Evolutionary conservation across 208 protist genomes (phyloP).

Genomic region (Leishmania martiniquensis): DNA sequence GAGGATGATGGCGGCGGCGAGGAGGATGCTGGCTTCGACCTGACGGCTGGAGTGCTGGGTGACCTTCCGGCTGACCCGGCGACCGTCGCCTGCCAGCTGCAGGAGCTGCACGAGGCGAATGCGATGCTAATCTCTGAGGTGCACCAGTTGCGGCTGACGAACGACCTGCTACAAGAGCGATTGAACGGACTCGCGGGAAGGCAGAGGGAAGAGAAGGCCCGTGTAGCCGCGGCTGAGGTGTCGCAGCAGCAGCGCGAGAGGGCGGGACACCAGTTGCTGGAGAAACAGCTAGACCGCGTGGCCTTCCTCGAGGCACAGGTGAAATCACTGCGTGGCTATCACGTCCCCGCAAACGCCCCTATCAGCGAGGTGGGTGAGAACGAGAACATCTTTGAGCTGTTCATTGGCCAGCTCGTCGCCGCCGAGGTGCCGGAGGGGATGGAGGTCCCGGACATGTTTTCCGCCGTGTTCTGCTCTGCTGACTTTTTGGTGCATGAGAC

Average conservation of each 20-base stretch:
- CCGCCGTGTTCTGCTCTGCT: conserved; percentile 79
- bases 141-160: conserved; percentile 67
- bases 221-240: conserved; percentile 37
- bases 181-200: conserved; percentile 37
- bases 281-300: conserved; percentile 79
- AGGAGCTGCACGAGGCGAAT: conserved; percentile 87
- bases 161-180: conserved; percentile 74
- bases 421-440: conserved; percentile 58
- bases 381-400: conserved; percentile 92
- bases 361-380: conserved; percentile 45
- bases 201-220: conserved; percentile 33
- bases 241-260: conserved; percentile 56
- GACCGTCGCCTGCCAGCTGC: conserved; percentile 55
- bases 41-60: conserved; percentile 9
- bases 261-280: conserved; percentile 61
- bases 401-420: conserved; percentile 86
- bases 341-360: conserved; percentile 51
- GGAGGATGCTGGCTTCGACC: conserved; percentile 25
- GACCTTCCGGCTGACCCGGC: conserved; percentile 40
- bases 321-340: conserved; percentile 79
- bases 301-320: conserved; percentile 90
- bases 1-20: neutral
- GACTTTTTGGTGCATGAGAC: conserved; percentile 93
- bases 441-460: conserved; percentile 46
- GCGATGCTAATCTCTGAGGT: conserved; percentile 68